Evolutionary conservation across 495 filamentous ascomycete species (phyloP).

Genomic region (Trichocladium uniseriatum): DNA sequence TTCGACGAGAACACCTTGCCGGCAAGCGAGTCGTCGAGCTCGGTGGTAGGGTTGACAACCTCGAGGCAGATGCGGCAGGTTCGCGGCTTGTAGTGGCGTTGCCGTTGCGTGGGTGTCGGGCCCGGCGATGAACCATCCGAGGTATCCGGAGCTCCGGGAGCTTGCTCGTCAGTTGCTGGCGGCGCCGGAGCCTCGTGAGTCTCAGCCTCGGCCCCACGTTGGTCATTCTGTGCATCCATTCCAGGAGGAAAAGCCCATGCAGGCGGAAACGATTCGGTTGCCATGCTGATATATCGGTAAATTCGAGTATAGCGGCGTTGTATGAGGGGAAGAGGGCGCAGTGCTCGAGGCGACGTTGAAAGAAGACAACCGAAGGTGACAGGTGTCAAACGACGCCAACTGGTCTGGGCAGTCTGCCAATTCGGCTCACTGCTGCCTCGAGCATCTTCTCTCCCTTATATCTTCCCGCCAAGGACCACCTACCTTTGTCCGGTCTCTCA

Average conservation of each 20-base stretch:
- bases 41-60: conserved; percentile 65
- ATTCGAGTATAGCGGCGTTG: neutral
- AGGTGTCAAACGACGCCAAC: conserved; percentile 13
- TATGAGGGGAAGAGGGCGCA: neutral
- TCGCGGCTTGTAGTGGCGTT: conserved; percentile 53
- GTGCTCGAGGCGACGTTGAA: neutral
- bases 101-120: conserved; percentile 21
- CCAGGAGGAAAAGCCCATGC: conserved; percentile 15
- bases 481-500: neutral
- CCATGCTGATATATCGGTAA: conserved; percentile 1
- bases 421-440: neutral
- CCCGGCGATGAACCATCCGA: conserved; percentile 12
- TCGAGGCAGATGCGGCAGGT: conserved; percentile 92
- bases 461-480: neutral
- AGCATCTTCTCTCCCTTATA: neutral
- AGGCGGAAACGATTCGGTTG: conserved; percentile 2
- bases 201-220: neutral
- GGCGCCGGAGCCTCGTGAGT: neutral
- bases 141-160: neutral
- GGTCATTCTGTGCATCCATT: neutral
- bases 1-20: conserved; percentile 52
- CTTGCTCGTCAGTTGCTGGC: neutral
- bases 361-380: conserved; percentile 4
- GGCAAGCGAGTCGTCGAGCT: conserved; percentile 51
- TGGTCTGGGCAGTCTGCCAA: conserved; percentile 6